Evolutionary conservation across 176 grass and related monocot genomes (phyloP).

Genomic region (Ensete glaucum): DNA sequence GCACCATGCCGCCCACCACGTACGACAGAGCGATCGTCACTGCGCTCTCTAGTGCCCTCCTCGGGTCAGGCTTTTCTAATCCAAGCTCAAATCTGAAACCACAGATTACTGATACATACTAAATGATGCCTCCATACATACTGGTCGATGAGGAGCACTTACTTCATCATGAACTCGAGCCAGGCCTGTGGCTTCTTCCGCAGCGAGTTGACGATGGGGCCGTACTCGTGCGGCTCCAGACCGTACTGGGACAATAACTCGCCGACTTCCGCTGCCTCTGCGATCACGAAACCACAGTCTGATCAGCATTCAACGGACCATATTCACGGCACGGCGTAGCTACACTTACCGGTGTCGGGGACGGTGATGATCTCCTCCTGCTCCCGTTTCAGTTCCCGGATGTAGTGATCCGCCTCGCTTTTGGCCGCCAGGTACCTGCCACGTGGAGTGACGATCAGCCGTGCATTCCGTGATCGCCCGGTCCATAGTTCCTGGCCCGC

Average conservation of each 20-base stretch:
- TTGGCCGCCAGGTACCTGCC: constrained; percentile 79
- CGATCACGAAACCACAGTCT: constrained; percentile 10
- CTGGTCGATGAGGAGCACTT: background rate
- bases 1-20: constrained; percentile 64
- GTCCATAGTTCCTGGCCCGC: too few species aligned
- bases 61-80: constrained; percentile 78
- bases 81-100: constrained; percentile 73
- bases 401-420: constrained; percentile 84
- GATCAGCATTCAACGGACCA: background rate
- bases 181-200: constrained; percentile 78
- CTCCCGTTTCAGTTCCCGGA: constrained; percentile 59
- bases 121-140: too few species aligned
- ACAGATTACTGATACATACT: too few species aligned
- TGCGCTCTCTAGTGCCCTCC: constrained; percentile 66
- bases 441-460: constrained; percentile 5
- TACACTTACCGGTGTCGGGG: constrained; percentile 55
- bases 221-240: constrained; percentile 59
- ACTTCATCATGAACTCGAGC: constrained; percentile 99
- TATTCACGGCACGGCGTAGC: too few species aligned
- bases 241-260: constrained; percentile 73
- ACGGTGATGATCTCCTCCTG: constrained; percentile 69
- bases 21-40: constrained; percentile 72
- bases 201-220: constrained; percentile 51
- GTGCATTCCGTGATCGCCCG: background rate
- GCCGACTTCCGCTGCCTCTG: constrained; percentile 80